Evolutionary conservation across 805 yeast genomes (phyloP), one percentile per base, ranked within the genome.

Genomic region (baker's yeast (Saccharomyces cerevisiae)): DNA sequence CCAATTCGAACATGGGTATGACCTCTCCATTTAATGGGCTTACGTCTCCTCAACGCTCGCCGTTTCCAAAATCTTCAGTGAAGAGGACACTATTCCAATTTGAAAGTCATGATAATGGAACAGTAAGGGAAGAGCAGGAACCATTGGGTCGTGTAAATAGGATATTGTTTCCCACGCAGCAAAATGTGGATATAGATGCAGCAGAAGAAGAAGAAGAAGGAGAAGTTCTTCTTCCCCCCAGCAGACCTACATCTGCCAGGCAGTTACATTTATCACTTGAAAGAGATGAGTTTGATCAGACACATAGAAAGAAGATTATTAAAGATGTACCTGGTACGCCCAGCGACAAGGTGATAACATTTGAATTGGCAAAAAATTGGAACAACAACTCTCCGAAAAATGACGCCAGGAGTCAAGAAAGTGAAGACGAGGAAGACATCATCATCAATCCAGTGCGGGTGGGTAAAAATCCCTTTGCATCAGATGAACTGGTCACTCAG

Each of bases 261-360:
- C 52, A 57, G 32, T 53, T 59, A 17, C 50, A 29, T 27, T 51
- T 48, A 10, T 43, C 58, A 4, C 36, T 46, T 30, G 53, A 50
- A 49, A 27, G 22, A 24, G 14, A n/a, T 24, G 32, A 46, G n/a
- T 4, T 6, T 10, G 29, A 29, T n/a, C 21, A 31, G 8, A 2
- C 17, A 9, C 13, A 13, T 9, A n/a, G 9, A 13, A 9, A 21
- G 21, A 49, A 51, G 31, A 17, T 31, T n/a, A 30, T 51, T 43
- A 63, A 59, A 46, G 59, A 57, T 21, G 58, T 49, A 9, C 70
- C 70, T 1, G 67, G 67, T 2, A 74, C 78, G 0, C 78, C 78
- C 10, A 62, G 67, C 47, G 67, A 67, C 43, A 68, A 67, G 47
- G 48, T 73, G 2, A 69, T 73, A 9, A 64, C 72, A 4, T 63